Evolutionary conservation across 345 rosid genomes (phyloP), one percentile per base, ranked within the genome.

Genomic region (Zanthoxylum bungeanum): DNA sequence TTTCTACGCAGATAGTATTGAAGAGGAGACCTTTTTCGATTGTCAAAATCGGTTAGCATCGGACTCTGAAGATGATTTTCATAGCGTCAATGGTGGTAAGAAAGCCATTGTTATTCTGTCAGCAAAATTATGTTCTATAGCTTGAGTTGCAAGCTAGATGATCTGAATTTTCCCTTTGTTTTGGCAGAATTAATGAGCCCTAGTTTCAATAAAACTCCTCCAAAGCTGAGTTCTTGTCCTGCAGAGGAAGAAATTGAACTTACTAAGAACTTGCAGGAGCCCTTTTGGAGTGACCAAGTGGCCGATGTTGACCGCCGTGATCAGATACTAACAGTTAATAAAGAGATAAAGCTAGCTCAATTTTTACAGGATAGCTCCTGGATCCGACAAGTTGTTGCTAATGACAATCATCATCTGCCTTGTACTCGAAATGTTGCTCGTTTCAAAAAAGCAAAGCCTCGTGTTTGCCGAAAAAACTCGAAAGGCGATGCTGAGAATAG

Each of bases 21-120:
- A 56, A 55, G 75, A 69, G 40, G 69, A 66, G 53, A 60, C 11
- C 11, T 69, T 68, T 33, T 58, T 7, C 8, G 77, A 73, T 11
- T 12, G 56, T n/a, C 69, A 28, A 49, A 9, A 55, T 10, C 11
- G 49, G 52, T 50, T 8, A 22, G 68, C 11, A 37, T 49, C 76
- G 16, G 72, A 74, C 10, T 80, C 77, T 1, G 78, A 76, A 16
- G 83, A 76, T 50, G 83, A 78, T 68, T 81, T 78, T 74, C 63
- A 21, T 17, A 81, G 70, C 25, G 72, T 62, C 65, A 62, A 27
- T 24, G 64, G 30, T 2, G 72, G 80, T 75, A 44, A 60, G 49
- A 57, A 57, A 14, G 21, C 4, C 17, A 7, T 51, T 8, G 27
- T 8, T 25, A 25, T 12, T 12, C 6, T 0, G 31, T 11, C 5